Conservation (phyloP, 2,329 filamentous ascomycete species). For the Arachnomyces sp. region DNA sequence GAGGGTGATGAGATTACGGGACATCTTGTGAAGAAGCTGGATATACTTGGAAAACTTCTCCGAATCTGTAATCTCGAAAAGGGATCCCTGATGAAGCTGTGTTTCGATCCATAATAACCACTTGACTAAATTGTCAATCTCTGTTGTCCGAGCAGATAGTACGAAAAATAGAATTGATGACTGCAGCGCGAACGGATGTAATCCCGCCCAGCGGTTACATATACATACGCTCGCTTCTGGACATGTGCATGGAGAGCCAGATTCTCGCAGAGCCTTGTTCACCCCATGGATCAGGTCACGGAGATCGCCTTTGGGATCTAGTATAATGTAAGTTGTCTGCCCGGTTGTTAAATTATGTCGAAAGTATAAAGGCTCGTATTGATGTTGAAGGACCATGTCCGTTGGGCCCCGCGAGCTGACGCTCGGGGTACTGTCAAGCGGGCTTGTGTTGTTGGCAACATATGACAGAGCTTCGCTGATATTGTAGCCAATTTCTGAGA, state of each 20-base stretch:
- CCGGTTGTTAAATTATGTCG: constrained; percentile 11
- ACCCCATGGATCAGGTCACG: constrained; percentile 12
- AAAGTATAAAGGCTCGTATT: constrained; percentile 16
- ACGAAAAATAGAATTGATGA: constrained; percentile 11
- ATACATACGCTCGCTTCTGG: too few species aligned
- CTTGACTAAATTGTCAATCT: constrained; percentile 12
- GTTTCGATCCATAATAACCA: constrained; percentile 16
- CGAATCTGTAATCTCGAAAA: constrained; percentile 12
- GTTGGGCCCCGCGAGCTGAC: constrained; percentile 10
- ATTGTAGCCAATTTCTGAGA: constrained; percentile 14
- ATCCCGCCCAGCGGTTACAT: not conserved
- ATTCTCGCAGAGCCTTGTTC: constrained; percentile 3
- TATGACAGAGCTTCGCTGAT: constrained; percentile 14
- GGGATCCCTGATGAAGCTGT: constrained; percentile 14
- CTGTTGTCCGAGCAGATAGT: constrained; percentile 10
- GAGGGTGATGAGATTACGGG: constrained; percentile 14
- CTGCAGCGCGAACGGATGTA: constrained; percentile 13
- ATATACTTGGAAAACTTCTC: constrained; percentile 14
- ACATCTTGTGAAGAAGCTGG: constrained; percentile 14
- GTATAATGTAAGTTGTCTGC: constrained; percentile 13
- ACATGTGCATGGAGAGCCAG: too few species aligned
- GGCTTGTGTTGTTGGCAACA: constrained; percentile 10
- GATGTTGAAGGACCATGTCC: constrained; percentile 11
- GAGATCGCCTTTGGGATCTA: constrained; percentile 10
- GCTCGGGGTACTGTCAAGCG: constrained; percentile 12